Evolutionary conservation across 129 eudicot genomes (phyloP).

Genomic region (Arctium lappa): DNA sequence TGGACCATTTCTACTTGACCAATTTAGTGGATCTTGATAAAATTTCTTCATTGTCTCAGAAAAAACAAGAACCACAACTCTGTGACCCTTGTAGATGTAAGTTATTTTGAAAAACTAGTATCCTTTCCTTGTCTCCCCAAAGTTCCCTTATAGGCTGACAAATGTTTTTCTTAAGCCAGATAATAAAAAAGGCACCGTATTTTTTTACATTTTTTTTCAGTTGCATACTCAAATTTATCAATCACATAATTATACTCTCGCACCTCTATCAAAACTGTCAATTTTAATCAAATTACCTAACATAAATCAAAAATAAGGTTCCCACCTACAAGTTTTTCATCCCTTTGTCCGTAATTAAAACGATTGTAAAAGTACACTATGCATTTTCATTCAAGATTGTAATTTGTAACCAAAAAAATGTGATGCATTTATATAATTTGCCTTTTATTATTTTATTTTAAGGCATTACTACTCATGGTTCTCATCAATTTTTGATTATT

Average conservation of each 20-base stretch:
- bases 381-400: neutral
- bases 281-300: neutral
- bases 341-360: neutral
- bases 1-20: neutral
- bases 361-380: neutral
- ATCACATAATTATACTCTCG: neutral
- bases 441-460: neutral
- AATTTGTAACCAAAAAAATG: neutral
- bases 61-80: neutral
- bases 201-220: neutral
- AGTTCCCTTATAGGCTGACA: neutral
- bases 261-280: neutral
- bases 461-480: neutral
- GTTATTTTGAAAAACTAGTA: neutral
- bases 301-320: neutral
- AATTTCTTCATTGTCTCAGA: no score
- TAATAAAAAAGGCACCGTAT: no score
- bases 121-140: neutral
- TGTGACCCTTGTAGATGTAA: neutral
- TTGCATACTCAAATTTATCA: neutral
- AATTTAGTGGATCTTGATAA: no score
- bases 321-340: neutral
- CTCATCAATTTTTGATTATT: neutral
- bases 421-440: neutral
- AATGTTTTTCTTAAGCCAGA: neutral